phyloP scores from a whole-genome alignment of 805 yeast species.

The Starmerella stigmatis region DNA sequence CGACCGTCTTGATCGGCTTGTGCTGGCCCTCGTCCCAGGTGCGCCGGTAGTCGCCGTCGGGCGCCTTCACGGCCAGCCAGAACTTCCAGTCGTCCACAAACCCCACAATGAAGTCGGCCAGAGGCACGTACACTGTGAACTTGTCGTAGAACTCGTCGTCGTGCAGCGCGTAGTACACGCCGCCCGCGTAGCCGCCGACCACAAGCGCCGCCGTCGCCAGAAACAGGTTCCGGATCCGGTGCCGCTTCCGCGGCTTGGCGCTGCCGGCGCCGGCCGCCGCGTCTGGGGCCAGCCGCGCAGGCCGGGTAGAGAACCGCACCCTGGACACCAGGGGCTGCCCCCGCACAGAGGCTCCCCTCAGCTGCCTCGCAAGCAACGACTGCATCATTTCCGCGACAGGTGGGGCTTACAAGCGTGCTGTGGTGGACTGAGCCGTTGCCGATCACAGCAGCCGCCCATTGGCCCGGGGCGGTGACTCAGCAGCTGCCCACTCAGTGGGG shows the following conservation, averaged over 20 bases:
- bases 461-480: slow-evolving; percentile 2
- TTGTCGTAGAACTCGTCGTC: slow-evolving; percentile 51
- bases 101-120: slow-evolving; percentile 47
- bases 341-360: not conserved
- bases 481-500: not conserved
- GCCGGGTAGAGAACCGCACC: slow-evolving; percentile 10
- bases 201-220: slow-evolving; percentile 24
- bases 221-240: slow-evolving; percentile 28
- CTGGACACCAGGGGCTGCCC: not conserved
- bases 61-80: slow-evolving; percentile 18
- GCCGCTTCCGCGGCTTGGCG: slow-evolving; percentile 15
- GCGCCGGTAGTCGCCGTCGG: slow-evolving; percentile 12
- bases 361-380: not conserved
- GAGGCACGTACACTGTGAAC: slow-evolving; percentile 55
- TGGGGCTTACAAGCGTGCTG: slow-evolving; percentile 5
- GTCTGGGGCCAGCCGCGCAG: slow-evolving; percentile 8
- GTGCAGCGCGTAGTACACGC: slow-evolving; percentile 47
- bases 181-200: slow-evolving; percentile 43
- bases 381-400: slow-evolving; percentile 6
- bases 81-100: slow-evolving; percentile 37
- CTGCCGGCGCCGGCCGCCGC: not conserved
- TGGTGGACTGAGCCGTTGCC: not conserved
- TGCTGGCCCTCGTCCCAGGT: slow-evolving; percentile 5
- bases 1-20: slow-evolving; percentile 8
- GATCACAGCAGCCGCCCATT: slow-evolving; percentile 2